Evolutionary conservation across 2,329 filamentous ascomycete species (phyloP), one percentile per base, ranked within the genome.

Genomic region (Ophiostoma sp.): DNA sequence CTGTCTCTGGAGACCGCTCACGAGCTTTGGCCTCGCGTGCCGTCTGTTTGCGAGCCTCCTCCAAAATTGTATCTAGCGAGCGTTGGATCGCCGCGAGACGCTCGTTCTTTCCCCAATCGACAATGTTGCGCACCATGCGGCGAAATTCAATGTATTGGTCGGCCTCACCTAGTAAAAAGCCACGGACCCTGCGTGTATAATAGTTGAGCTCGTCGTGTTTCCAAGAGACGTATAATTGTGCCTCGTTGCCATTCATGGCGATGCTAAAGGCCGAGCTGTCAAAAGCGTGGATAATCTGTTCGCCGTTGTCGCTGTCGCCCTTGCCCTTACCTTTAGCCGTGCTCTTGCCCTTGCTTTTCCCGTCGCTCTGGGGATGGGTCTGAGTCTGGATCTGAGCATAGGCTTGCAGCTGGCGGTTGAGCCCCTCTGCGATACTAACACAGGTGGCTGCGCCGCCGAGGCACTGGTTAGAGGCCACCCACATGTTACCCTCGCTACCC

Each of bases 391-490:
- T n/a, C n/a, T n/a, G n/a, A n/a, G n/a, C n/a, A n/a, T n/a, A n/a
- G 22, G 50, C 50, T 15, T 55, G 7, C 3, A 63, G 39, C 28
- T 31, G 69, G 17, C 25, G 4, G 19, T 71, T 71, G 5, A 71
- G 5, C 1, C 11, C 8, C 4, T 71, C 69, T 6, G 69, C 42
- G 2, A 71, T 36, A 28, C 36, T 71, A n/a, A 71, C 57, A 19
- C 69, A 71, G 17, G 69, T 15, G 9, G 69, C 25, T 15, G 28
- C 17, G 57, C 69, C 69, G 5, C 39, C 69, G 3, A 71, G 17
- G 42, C 69, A 71, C 42, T 71, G 69, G 69, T 71, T 71, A 22
- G 28, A 45, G 25, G 69, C 57, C 25, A 48, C 69, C 25, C 28
- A 52, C 39, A 71, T 33, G 25, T 25, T 71, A 17, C 69, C 69